phyloP scores from a whole-genome alignment of 345 rosid genomes.

The Lumnitzera littorea region DNA sequence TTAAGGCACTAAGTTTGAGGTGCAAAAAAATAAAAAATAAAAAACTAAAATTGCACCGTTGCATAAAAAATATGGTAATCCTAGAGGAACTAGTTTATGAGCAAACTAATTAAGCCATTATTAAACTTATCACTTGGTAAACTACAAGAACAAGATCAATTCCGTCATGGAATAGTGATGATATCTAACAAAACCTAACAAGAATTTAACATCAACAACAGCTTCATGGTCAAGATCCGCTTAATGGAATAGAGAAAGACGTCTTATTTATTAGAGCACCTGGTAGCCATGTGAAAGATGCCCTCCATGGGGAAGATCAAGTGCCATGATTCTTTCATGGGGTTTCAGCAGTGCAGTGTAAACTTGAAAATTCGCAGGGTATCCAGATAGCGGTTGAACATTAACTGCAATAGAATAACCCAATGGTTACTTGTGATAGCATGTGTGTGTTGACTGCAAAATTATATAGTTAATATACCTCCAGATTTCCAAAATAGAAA shows the following conservation, averaged over 20 bases:
- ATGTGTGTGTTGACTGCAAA: background rate
- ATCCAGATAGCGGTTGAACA: constrained; percentile 92
- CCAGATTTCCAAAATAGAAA: background rate
- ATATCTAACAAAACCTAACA: too few species aligned
- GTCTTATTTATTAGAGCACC: constrained; percentile 30
- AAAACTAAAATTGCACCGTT: too few species aligned
- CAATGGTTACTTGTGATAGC: background rate
- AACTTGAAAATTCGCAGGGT: constrained; percentile 92
- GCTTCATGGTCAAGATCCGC: background rate
- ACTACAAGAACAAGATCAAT: too few species aligned
- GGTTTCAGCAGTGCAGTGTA: constrained; percentile 88
- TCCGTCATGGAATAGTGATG: too few species aligned
- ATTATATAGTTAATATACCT: too few species aligned
- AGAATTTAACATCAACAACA: background rate
- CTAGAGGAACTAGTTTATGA: too few species aligned
- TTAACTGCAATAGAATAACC: constrained; percentile 56
- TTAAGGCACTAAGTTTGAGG: too few species aligned
- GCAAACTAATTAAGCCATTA: too few species aligned
- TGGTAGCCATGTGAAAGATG: constrained; percentile 99
- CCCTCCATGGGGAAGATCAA: constrained; percentile 99
- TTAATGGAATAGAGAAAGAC: background rate
- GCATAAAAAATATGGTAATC: too few species aligned
- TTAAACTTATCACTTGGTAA: too few species aligned
- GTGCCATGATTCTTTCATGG: constrained; percentile 96
- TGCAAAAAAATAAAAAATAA: too few species aligned